Evolutionary conservation across 208 protist species (phyloP).

Genomic region (Balamuthia mandrillaris): DNA sequence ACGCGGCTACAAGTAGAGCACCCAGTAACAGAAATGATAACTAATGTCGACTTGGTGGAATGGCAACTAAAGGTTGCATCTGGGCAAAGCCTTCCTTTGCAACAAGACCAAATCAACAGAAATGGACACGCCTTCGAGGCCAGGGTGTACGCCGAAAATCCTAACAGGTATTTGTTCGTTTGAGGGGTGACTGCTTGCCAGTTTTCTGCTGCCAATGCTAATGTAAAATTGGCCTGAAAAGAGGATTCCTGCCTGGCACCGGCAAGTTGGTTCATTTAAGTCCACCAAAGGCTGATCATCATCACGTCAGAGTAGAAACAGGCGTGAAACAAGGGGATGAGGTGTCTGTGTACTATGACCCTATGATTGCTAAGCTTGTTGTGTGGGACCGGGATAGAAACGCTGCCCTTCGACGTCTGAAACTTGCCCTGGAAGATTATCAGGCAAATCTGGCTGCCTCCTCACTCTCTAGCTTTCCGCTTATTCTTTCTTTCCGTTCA

Average conservation of each 20-base stretch:
- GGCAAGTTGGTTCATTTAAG: background rate
- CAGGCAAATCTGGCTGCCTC: slow-evolving; percentile 30
- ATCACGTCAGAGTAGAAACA: slow-evolving; percentile 52
- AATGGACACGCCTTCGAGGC: slow-evolving; percentile 73
- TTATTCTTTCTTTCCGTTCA: background rate
- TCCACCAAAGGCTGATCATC: background rate
- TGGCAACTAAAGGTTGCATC: slow-evolving; percentile 76
- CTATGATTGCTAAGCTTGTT: slow-evolving; percentile 95
- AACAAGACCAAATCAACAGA: slow-evolving; percentile 62
- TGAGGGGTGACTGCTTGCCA: too few relatives aligned
- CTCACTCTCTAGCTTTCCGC: background rate
- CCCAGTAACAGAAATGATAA: slow-evolving; percentile 76
- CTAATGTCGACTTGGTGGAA: slow-evolving; percentile 73
- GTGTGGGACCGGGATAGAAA: slow-evolving; percentile 81
- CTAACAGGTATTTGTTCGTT: slow-evolving; percentile 64
- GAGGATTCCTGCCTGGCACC: slow-evolving; percentile 1
- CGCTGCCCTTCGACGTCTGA: slow-evolving; percentile 73
- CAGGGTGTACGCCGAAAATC: slow-evolving; percentile 72
- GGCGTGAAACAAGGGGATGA: slow-evolving; percentile 59
- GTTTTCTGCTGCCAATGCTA: too few relatives aligned
- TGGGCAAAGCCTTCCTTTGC: slow-evolving; percentile 45
- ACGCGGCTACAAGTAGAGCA: slow-evolving; percentile 80
- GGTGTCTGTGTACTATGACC: slow-evolving; percentile 84
- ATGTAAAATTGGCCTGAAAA: slow-evolving; percentile 70
- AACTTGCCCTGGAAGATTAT: slow-evolving; percentile 78